These are phyloP conservation scores for Penicillium atrosanguineum DNA, from an alignment of 495 filamentous ascomycete species.

Conservation along the genomic window DNA sequence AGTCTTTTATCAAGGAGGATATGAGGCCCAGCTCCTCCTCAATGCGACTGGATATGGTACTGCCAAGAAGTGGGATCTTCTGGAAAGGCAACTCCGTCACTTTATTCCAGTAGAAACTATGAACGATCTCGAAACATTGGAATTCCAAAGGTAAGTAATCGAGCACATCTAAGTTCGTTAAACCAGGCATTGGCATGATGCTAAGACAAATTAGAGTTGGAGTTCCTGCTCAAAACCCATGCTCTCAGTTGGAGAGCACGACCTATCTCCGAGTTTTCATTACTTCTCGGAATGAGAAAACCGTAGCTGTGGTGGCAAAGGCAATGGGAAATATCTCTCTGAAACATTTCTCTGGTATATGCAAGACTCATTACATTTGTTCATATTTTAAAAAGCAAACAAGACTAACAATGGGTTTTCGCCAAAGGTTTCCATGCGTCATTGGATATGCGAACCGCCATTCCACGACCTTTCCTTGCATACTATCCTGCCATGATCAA, in stretches of 20 bases:
- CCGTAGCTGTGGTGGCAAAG: constrained; percentile 16
- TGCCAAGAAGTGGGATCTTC: constrained; percentile 38
- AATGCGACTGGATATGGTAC: constrained; percentile 43
- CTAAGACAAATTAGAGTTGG: constrained; percentile 19
- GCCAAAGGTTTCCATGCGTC: constrained; percentile 27
- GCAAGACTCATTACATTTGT: not conserved
- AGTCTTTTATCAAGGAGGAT: constrained; percentile 47
- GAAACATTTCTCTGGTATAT: constrained; percentile 32
- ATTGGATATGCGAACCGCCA: constrained; percentile 29
- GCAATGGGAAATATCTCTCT: constrained; percentile 25
- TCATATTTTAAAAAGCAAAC: not conserved
- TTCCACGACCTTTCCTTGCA: constrained; percentile 29
- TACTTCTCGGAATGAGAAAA: constrained; percentile 3
- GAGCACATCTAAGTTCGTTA: not conserved
- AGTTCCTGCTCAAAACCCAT: constrained; percentile 20
- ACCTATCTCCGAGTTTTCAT: constrained; percentile 33
- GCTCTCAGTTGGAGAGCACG: constrained; percentile 25
- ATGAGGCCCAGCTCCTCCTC: constrained; percentile 40
- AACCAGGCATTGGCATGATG: not conserved
- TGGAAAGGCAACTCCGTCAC: constrained; percentile 38
- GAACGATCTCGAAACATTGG: constrained; percentile 21
- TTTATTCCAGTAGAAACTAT: constrained; percentile 12
- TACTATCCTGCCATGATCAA: constrained; percentile 32
- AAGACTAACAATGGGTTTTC: not conserved
- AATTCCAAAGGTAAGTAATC: constrained; percentile 17